Base-by-base conservation (phyloP, 2,329 filamentous ascomycete genomes). In the Apiospora kogelbergensis region DNA sequence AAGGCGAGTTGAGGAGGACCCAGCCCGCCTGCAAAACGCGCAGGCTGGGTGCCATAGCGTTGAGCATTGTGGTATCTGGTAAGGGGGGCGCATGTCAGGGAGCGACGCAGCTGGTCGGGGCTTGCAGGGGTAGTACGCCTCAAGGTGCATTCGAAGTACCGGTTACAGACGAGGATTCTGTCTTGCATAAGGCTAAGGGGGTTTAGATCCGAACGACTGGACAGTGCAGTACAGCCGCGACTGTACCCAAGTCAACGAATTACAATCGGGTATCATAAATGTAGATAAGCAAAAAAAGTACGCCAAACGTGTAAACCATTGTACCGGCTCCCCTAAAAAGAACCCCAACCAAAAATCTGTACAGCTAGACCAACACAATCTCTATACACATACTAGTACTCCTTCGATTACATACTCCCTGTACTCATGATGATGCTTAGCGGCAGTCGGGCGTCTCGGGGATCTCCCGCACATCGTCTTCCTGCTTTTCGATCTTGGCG, bases 361-460 rank as follows among this genome's bases (percentile, higher is more conserved):
- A 37, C 53, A 37, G 53, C 53, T 60, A 60, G 17, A 20, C 53
- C 53, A 60, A 60, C 30, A 57, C 26, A 37, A 22, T 60, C 20
- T 60, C 53, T 22, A 60, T 22, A 60, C 30, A 37, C 30, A 60
- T 37, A 46, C 48, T 33, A 60, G 13, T 22, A 20, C 30, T 57
- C 2, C 9, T 60, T 10, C 30, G 6, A 60, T 4, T n/a, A 6
- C 53, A 42, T 26, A n/a, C 30, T 60, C 17, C 30, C n/a, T n/a
- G 30, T 10, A n/a, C 30, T n/a, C 17, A 22, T 22, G 22, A 30
- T 57, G 6, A 13, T n/a, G 17, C 30, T 60, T 11, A 60, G n/a
- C 22, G 30, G 17, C 53, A 60, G 64, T 68, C 64, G 11, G 69
- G 68, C 6, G 69, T 72, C 30, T 76, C 67, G 20, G 73, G 72